Base-by-base conservation (phyloP, 352 stramenopile genomes). In the Phytopythium delawarense region DNA sequence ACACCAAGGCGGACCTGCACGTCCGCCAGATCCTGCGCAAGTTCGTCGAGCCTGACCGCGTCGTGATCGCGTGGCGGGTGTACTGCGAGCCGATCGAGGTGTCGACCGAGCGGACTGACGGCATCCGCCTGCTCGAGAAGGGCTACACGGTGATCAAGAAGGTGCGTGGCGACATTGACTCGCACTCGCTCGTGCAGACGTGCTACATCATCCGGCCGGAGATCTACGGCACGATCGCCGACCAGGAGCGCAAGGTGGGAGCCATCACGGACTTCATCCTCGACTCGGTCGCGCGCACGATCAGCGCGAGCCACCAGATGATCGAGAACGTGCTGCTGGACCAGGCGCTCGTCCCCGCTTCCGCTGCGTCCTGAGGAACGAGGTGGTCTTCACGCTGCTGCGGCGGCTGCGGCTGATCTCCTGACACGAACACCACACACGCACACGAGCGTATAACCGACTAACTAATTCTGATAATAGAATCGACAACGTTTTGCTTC, bases 261-360 rank as follows among this genome's bases (percentile, higher is more conserved):
- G 79, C 79, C 57, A 65, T 90, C 54, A 87, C 77, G 13, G 76
- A 90, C 51, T 90, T 90, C 67, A 72, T 90, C 57, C 70, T 88
- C 45, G 74, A 88, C 54, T 85, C 74, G 56, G 74, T 85, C 40
- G 71, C 72, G 12, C 65, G 76, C 63, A 84, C 70, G n/a, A 84
- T 86, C 72, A 80, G 73, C 63, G 76, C 73, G 46, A 90, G 77
- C 46, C 77, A 86, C 53, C 79, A 88, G 65, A 86, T 90, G 70
- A 87, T 88, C 62, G 79, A 90, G 66, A 90, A 90, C 58, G 69
- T 79, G 32, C 62, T 90, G 45, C 63, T 90, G 44, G 71, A 86
- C 62, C 66, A 68, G 37, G 75, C 66, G 23, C 65, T 78, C 15
- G 57, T 60, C 35, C 30, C 20, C 4, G n/a, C 51, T 7, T 6